A percentile compares a stretch with the other conserved stretches of the same genome.
Conservation (phyloP, 2,329 filamentous ascomycete species). For the Achaetomium macrosporum region DNA sequence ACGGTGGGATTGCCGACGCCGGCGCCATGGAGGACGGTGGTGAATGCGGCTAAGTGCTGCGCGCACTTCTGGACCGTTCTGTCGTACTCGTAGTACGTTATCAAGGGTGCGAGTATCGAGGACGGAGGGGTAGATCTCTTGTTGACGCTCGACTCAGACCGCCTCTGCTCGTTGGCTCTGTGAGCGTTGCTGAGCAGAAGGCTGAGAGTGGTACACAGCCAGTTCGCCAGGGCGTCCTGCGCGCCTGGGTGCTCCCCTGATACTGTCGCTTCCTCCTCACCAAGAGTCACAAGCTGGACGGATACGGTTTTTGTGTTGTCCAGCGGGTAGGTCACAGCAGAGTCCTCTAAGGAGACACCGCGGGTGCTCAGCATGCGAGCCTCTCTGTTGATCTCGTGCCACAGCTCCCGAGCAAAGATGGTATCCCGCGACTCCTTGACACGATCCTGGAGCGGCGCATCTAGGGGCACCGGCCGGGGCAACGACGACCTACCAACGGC, state of each 20-base stretch:
- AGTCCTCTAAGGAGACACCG: slow-evolving; percentile 59
- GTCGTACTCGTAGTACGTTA: slow-evolving; percentile 44
- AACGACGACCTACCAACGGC: slow-evolving; percentile 52
- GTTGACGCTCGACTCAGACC: slow-evolving; percentile 50
- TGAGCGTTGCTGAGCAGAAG: slow-evolving; percentile 76
- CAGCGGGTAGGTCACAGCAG: slow-evolving; percentile 50
- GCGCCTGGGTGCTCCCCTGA: slow-evolving; percentile 27
- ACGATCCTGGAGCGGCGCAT: slow-evolving; percentile 57
- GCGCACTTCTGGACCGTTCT: slow-evolving; percentile 36
- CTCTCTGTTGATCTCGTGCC: slow-evolving; percentile 82
- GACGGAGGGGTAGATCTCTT: slow-evolving; percentile 39
- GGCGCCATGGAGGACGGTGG: slow-evolving; percentile 39
- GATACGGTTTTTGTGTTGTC: slow-evolving; percentile 52
- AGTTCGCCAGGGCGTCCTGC: slow-evolving; percentile 54
- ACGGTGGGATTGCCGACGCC: slow-evolving; percentile 39
- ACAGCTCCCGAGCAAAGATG: slow-evolving; percentile 78
- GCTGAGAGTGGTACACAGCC: slow-evolving; percentile 61
- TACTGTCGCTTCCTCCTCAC: slow-evolving; percentile 37
- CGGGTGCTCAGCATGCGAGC: slow-evolving; percentile 60
- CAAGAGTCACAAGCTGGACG: slow-evolving; percentile 61
- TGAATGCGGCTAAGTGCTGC: slow-evolving; percentile 39
- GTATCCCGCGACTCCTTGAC: slow-evolving; percentile 74
- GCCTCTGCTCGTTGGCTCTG: slow-evolving; percentile 62
- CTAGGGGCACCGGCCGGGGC: slow-evolving; percentile 48
- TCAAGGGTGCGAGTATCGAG: slow-evolving; percentile 46